Base-by-base conservation (phyloP, 805 yeast species). In the Starmerella gropengiesseri region DNA sequence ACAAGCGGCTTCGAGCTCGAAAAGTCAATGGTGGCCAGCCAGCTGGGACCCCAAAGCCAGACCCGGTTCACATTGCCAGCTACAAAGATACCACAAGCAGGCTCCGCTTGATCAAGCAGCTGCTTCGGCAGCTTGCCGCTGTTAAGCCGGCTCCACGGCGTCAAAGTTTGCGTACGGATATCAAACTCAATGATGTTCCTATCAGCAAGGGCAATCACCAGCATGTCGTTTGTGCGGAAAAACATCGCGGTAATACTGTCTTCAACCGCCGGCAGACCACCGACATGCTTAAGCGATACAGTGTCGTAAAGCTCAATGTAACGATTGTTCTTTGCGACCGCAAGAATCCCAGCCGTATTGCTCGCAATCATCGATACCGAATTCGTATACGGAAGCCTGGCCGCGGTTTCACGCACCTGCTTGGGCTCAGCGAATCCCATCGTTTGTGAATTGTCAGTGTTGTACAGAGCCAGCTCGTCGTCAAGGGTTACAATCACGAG, bases 21-120 rank as follows among this genome's bases (percentile, higher is more conserved):
- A 50, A 82, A 61, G 59, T 89, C 89, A 38, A 89, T 70, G 58
- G 73, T 81, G 4, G 80, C 73, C 13, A 87, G 51, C 94, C 95
- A 89, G 40, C 73, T 73, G 17, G 81, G 69, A 1, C 95, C 94
- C 74, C 83, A 86, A n/a, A 85, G 62, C 95, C 95, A 89, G 13
- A 81, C 64, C 43, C 74, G 68, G 26, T 63, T 55, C 1, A 62
- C 51, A 26, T 63, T 60, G 3, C 59, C 55, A 40, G 75, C 76
- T 13, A 59, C 56, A 56, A 81, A 83, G 11, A 82, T 60, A 13
- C 94, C 95, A 46, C 74, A 69, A 43, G 93, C 78, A 53, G 79
- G 77, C 44, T 81, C 89, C 14, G 71, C 72, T 41, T 73, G 64
- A 2, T 66, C 59, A 14, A 69, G 56, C 48, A 81, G 77, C 47